phyloP scores from a whole-genome alignment of 768 basidiomycete genomes.

The Strobilomyces echinocephalus region DNA sequence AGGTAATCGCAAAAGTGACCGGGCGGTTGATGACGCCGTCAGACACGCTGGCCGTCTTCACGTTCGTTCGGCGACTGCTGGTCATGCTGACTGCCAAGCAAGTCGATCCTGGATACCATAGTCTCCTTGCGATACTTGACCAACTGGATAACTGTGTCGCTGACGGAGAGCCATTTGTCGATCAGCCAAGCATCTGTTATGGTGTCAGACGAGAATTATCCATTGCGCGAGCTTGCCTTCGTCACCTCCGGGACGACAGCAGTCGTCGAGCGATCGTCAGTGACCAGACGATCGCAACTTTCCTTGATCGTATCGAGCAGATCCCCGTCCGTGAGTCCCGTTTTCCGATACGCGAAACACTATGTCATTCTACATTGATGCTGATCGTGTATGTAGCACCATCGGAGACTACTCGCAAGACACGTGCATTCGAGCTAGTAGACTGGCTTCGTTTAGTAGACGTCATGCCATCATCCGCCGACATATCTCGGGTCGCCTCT shows the following conservation, averaged over 20 bases:
- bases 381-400: constrained; percentile 31
- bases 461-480: constrained; percentile 28
- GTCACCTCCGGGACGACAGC: constrained; percentile 21
- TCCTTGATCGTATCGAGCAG: constrained; percentile 42
- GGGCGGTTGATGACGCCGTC: constrained; percentile 51
- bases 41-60: constrained; percentile 56
- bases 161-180: constrained; percentile 28
- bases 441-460: constrained; percentile 56
- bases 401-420: constrained; percentile 30
- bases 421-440: constrained; percentile 52
- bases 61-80: constrained; percentile 62
- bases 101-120: constrained; percentile 34
- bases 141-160: constrained; percentile 37
- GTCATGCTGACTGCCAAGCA: constrained; percentile 55
- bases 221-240: constrained; percentile 37
- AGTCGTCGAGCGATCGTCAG: neutral
- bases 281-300: constrained; percentile 32
- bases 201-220: constrained; percentile 45
- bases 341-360: neutral
- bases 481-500: constrained; percentile 39
- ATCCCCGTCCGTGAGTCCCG: constrained; percentile 43
- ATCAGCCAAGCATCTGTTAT: constrained; percentile 31
- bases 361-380: neutral
- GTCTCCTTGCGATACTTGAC: constrained; percentile 29
- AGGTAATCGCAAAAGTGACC: constrained; percentile 63